Base-by-base conservation (phyloP, 202 grass and related monocot genomes). In the Saccharum hybrid region DNA sequence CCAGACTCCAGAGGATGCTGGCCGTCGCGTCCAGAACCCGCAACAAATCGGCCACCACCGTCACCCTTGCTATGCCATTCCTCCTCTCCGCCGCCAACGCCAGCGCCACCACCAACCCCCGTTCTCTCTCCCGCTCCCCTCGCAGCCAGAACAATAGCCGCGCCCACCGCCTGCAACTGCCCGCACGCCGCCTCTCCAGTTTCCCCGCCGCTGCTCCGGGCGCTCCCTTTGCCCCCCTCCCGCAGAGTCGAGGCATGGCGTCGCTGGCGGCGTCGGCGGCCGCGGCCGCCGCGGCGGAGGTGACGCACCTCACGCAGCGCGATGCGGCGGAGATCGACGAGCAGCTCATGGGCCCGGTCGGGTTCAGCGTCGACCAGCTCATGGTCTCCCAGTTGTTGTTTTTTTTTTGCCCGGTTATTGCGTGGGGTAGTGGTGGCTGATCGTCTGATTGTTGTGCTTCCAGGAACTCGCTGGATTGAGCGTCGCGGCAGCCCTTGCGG, bases 401-500 rank as follows among this genome's bases (percentile, higher is more conserved):
- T 52, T 45, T 73, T 43, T 52, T 45, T 73, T 70, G 26, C 8
- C n/a, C 7, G 5, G 13, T 43, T 71, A 5, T 74, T 73, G 52
- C 15, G 8, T 28, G 40, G 23, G 12, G 5, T 36, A 21, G 30
- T 57, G n/a, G 2, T 38, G 37, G 31, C 41, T 71, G 23, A 56
- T 40, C 63, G 4, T 83, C 26, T 68, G 38, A 74, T 79, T 71
- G 45, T 28, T 69, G 30, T 72, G 15, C 43, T 86, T 80, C n/a
- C 81, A 98, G 96, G 96, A 98, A 89, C 87, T 98, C 36, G 91
- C 93, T 7, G 93, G 96, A 61, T 77, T 98, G 72, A 96, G 96
- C 66, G 93, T 98, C 1, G 93, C 96, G 49, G 75, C 81, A 0
- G 85, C 89, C 2, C 71, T 98, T 23, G 85, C 81, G 16, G 91